phyloP scores from a whole-genome alignment of 805 yeast genomes.

The Alloascoidea africana region DNA sequence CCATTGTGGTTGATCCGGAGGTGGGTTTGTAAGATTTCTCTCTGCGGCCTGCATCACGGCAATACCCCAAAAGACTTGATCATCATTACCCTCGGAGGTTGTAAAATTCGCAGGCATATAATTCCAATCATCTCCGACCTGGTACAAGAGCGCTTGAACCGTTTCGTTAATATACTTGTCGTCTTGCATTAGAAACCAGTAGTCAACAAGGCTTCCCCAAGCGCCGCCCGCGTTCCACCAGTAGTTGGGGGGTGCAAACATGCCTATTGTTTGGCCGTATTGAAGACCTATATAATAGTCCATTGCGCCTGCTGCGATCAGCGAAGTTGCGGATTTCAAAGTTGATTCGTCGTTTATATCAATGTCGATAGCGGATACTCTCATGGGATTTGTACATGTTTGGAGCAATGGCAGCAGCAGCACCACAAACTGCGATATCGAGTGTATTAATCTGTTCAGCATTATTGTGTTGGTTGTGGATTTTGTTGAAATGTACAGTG shows the following conservation, averaged over 20 bases:
- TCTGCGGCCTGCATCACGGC: conserved; percentile 90
- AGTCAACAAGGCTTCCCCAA: conserved; percentile 77
- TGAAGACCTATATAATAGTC: conserved; percentile 51
- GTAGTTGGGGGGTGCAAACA: conserved; percentile 82
- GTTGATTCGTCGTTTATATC: conserved; percentile 23
- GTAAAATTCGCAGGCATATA: conserved; percentile 82
- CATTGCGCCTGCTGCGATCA: conserved; percentile 45
- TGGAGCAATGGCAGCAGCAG: no score
- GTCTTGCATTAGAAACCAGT: conserved; percentile 56
- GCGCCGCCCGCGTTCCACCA: conserved; percentile 99
- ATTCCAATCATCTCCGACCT: conserved; percentile 58
- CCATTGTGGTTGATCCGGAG: conserved; percentile 55
- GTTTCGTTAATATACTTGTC: conserved; percentile 46
- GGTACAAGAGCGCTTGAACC: conserved; percentile 50
- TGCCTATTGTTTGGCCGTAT: conserved; percentile 70
- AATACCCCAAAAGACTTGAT: conserved; percentile 95
- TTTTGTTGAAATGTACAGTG: no score
- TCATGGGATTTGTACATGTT: no score
- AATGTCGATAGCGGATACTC: conserved; percentile 19
- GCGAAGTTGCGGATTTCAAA: conserved; percentile 32
- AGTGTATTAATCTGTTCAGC: no score
- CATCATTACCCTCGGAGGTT: conserved; percentile 93
- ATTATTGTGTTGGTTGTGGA: no score
- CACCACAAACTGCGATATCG: no score
- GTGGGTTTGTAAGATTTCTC: conserved; percentile 63